These are phyloP conservation scores for Fusarium sp. DNA, from an alignment of 2,329 filamentous ascomycete genomes.

Conservation along the genomic window DNA sequence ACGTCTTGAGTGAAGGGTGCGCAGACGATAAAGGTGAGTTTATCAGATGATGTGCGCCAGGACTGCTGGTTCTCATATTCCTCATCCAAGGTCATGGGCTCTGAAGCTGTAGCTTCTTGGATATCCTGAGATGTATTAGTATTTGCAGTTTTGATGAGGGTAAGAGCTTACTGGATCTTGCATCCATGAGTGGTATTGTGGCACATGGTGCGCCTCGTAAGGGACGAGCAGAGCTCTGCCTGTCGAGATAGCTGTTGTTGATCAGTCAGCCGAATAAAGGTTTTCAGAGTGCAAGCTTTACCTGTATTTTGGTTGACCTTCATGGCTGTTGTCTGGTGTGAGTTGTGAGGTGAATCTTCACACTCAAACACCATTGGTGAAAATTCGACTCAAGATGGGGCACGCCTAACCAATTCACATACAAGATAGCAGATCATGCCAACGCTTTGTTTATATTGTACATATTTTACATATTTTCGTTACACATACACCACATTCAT, in stretches of 20 bases:
- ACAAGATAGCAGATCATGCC: not conserved
- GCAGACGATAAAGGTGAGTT: conserved; percentile 92
- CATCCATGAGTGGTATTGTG: conserved; percentile 92
- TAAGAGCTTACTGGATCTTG: conserved; percentile 70
- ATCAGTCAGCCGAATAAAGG: not conserved
- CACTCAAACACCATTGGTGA: conserved; percentile 13
- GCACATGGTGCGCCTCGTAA: conserved; percentile 84
- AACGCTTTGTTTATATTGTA: conserved; percentile 22
- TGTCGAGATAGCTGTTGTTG: conserved; percentile 71
- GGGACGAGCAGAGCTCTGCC: conserved; percentile 80
- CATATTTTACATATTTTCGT: conserved; percentile 27
- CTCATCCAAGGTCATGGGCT: conserved; percentile 80
- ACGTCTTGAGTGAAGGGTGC: conserved; percentile 51
- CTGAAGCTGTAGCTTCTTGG: conserved; percentile 86
- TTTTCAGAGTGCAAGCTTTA: conserved; percentile 31
- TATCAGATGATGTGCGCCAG: conserved; percentile 85
- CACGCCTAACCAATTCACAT: not conserved
- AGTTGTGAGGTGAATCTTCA: conserved; percentile 19
- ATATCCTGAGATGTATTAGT: conserved; percentile 66
- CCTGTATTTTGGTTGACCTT: conserved; percentile 58
- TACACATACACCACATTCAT: not conserved
- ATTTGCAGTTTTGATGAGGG: not conserved
- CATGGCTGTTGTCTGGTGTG: conserved; percentile 49
- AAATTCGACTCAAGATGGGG: conserved; percentile 23
- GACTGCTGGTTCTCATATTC: conserved; percentile 92